Percentiles rank a stretch among this genome's conserved stretches.
Evolutionary conservation across 495 filamentous ascomycete species (phyloP).

Genomic region (Astrocystis sublimbata): DNA sequence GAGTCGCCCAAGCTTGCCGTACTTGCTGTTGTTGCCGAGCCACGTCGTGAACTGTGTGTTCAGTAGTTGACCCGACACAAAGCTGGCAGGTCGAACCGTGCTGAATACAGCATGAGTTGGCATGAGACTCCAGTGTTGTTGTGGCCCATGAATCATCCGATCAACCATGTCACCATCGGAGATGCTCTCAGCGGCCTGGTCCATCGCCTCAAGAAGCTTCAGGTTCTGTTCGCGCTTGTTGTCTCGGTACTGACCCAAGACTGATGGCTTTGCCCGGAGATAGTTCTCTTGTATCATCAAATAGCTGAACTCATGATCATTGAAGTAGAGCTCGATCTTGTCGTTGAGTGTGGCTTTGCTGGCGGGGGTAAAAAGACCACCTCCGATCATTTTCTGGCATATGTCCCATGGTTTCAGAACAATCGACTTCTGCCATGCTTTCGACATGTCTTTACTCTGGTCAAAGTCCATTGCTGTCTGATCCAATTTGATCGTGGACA

Average conservation of each 20-base stretch:
- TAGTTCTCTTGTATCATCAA: slow-evolving; percentile 99
- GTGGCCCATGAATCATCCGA: slow-evolving; percentile 95
- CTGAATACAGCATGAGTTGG: slow-evolving; percentile 96
- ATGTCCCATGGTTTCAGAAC: slow-evolving; percentile 99
- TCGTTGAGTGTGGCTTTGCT: slow-evolving; percentile 89
- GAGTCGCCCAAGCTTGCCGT: slow-evolving; percentile 79
- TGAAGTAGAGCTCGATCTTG: slow-evolving; percentile 98
- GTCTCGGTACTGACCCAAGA: slow-evolving; percentile 57
- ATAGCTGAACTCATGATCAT: slow-evolving; percentile 95
- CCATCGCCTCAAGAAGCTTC: slow-evolving; percentile 78
- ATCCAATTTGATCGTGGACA: slow-evolving; percentile 89
- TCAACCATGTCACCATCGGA: slow-evolving; percentile 97
- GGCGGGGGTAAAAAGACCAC: slow-evolving; percentile 77
- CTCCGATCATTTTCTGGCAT: slow-evolving; percentile 83
- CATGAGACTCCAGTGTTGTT: slow-evolving; percentile 98
- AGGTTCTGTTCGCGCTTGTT: slow-evolving; percentile 63
- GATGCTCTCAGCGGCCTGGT: slow-evolving; percentile 89
- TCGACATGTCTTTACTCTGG: slow-evolving; percentile 86
- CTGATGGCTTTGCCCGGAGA: slow-evolving; percentile 72
- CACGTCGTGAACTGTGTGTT: slow-evolving; percentile 75
- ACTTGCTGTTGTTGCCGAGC: slow-evolving; percentile 93
- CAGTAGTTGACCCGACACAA: slow-evolving; percentile 71
- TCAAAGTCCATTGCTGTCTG: slow-evolving; percentile 76
- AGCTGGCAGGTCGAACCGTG: slow-evolving; percentile 90
- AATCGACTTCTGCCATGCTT: slow-evolving; percentile 97